Conservation (phyloP, 2,329 filamentous ascomycete species). For the Byssochlamys sp. region DNA sequence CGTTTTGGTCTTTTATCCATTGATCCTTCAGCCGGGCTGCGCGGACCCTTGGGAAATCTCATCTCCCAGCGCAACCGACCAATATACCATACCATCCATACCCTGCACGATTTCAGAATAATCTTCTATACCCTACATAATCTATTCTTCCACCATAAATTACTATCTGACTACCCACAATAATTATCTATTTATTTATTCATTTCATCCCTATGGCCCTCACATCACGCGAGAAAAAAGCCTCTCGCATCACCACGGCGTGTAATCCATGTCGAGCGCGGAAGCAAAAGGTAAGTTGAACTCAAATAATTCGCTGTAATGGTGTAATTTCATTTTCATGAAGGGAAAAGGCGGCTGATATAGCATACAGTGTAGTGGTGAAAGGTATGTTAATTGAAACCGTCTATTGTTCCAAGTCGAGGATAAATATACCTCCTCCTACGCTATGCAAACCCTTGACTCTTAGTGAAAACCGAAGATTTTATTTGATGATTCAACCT, state of each 20-base stretch:
- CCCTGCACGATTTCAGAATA: too few species aligned
- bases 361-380: constrained; percentile 28
- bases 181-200: too few species aligned
- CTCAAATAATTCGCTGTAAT: not conserved
- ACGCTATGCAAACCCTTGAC: too few species aligned
- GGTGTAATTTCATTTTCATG: not conserved
- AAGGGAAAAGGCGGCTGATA: not conserved
- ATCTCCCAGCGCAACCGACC: too few species aligned
- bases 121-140: too few species aligned
- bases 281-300: constrained; percentile 31
- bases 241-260: constrained; percentile 29
- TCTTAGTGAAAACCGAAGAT: too few species aligned
- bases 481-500: too few species aligned
- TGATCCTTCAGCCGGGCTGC: too few species aligned
- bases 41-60: too few species aligned
- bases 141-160: too few species aligned
- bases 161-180: not conserved
- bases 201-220: constrained; percentile 1
- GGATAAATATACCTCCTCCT: not conserved
- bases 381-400: constrained; percentile 19
- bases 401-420: not conserved
- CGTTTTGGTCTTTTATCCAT: too few species aligned
- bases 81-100: too few species aligned
- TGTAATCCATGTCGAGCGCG: constrained; percentile 34
- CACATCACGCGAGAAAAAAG: constrained; percentile 14